Conservation (phyloP, 306 rosid species). For the Crotalaria pallida region DNA sequence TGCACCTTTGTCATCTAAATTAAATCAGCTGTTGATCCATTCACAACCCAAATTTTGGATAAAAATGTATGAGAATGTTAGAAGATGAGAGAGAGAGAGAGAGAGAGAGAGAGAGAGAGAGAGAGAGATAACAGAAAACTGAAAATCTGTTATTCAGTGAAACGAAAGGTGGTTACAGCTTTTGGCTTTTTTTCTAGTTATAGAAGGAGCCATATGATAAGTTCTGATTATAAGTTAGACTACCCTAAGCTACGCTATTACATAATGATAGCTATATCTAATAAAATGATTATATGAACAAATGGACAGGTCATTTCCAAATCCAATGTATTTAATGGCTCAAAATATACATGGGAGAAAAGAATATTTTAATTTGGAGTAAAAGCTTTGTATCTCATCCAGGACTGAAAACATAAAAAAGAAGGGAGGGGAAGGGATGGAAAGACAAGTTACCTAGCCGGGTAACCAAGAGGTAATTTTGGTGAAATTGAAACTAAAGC, state of each 20-base stretch:
- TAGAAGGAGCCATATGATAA: too few relatives aligned
- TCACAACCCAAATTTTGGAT: slow-evolving; percentile 4
- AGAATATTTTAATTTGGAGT: neutral
- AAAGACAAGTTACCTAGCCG: slow-evolving; percentile 58
- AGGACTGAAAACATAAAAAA: neutral
- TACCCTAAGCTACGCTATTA: too few relatives aligned
- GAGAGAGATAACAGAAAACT: too few relatives aligned
- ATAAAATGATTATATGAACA: slow-evolving; percentile 3
- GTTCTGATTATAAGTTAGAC: too few relatives aligned
- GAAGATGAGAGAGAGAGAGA: too few relatives aligned
- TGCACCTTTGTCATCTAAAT: neutral
- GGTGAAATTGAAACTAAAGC: slow-evolving; percentile 89
- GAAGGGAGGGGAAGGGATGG: neutral
- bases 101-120: too few relatives aligned
- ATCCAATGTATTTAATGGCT: neutral
- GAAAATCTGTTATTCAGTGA: too few relatives aligned
- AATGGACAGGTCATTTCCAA: slow-evolving; percentile 3
- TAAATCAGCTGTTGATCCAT: neutral
- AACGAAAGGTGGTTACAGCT: too few relatives aligned
- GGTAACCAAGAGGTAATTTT: slow-evolving; percentile 91
- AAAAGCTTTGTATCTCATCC: neutral
- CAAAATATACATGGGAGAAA: neutral
- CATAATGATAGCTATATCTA: too few relatives aligned
- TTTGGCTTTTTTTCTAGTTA: too few relatives aligned
- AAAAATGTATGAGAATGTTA: too few relatives aligned